phyloP scores from a whole-genome alignment of 2,329 filamentous ascomycete species.

The Coleophoma crateriformis region DNA sequence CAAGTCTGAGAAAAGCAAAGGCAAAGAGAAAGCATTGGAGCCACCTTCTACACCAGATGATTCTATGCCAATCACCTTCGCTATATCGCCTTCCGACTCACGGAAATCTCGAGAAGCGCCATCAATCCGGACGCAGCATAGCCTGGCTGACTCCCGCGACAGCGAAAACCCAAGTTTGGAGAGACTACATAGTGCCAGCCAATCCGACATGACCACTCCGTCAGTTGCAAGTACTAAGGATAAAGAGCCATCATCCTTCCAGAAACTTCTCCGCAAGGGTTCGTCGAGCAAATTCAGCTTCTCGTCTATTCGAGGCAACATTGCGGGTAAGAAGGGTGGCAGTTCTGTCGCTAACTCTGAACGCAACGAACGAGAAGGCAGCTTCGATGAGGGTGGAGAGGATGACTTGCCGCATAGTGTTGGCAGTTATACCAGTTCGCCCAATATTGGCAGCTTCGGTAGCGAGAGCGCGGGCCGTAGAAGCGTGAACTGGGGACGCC shows the following conservation, averaged over 20 bases:
- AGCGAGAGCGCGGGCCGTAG: background rate
- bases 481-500: background rate
- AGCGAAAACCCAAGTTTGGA: slow-evolving; percentile 37
- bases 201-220: slow-evolving; percentile 43
- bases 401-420: slow-evolving; percentile 27
- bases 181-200: slow-evolving; percentile 47
- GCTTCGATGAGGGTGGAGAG: slow-evolving; percentile 46
- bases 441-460: background rate
- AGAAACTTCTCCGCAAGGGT: slow-evolving; percentile 58
- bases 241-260: slow-evolving; percentile 40
- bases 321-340: slow-evolving; percentile 48
- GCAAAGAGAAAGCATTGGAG: slow-evolving; percentile 31
- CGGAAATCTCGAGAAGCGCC: slow-evolving; percentile 50
- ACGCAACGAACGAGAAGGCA: slow-evolving; percentile 53
- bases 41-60: slow-evolving; percentile 27
- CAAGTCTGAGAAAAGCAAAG: slow-evolving; percentile 31
- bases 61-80: slow-evolving; percentile 20
- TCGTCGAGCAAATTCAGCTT: slow-evolving; percentile 62
- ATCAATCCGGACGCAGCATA: slow-evolving; percentile 53
- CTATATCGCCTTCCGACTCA: slow-evolving; percentile 43
- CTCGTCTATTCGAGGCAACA: slow-evolving; percentile 49
- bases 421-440: background rate
- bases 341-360: slow-evolving; percentile 49
- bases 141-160: slow-evolving; percentile 43
- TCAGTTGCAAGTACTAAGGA: slow-evolving; percentile 39